These are phyloP conservation scores for Dalbergia cultrata DNA, from an alignment of 306 rosid species.

Conservation along the genomic window DNA sequence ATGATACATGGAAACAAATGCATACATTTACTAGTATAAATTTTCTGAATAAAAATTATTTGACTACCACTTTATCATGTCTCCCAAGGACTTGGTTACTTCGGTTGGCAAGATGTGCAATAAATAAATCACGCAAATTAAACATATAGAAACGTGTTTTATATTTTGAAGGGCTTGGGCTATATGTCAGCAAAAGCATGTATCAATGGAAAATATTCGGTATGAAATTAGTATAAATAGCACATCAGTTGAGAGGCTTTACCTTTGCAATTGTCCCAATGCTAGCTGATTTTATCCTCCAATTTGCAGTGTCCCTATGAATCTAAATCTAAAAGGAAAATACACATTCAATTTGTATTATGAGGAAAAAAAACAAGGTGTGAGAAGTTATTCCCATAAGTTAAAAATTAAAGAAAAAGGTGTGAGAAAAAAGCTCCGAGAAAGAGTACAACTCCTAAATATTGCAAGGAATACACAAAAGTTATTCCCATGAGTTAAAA, in stretches of 20 bases:
- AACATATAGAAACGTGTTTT: slow-evolving; percentile 5
- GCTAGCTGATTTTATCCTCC: slow-evolving; percentile 58
- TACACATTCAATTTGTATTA: slow-evolving; percentile 8
- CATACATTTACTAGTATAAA: not conserved
- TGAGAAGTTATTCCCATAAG: not conserved
- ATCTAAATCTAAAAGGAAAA: slow-evolving; percentile 66
- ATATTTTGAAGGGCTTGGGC: slow-evolving; percentile 19
- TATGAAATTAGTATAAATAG: slow-evolving; percentile 22
- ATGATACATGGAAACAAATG: slow-evolving; percentile 23
- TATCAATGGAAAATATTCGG: slow-evolving; percentile 9
- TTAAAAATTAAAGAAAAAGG: slow-evolving; percentile 58
- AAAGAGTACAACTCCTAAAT: slow-evolving; percentile 93
- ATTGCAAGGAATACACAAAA: slow-evolving; percentile 39
- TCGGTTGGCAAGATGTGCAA: slow-evolving; percentile 6
- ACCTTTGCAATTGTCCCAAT: slow-evolving; percentile 96
- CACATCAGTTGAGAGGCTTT: slow-evolving; percentile 34
- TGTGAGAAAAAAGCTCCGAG: slow-evolving; percentile 85
- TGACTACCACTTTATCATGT: slow-evolving; percentile 16
- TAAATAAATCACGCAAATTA: not conserved
- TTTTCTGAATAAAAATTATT: slow-evolving; percentile 30
- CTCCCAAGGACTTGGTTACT: slow-evolving; percentile 11
- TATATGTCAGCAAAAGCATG: slow-evolving; percentile 20
- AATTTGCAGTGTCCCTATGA: slow-evolving; percentile 50
- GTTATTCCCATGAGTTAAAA: not conserved
- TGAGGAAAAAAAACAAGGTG: slow-evolving; percentile 31